Conservation (phyloP, 192 early-diverging fungal species). For the Coemansia sp. region DNA sequence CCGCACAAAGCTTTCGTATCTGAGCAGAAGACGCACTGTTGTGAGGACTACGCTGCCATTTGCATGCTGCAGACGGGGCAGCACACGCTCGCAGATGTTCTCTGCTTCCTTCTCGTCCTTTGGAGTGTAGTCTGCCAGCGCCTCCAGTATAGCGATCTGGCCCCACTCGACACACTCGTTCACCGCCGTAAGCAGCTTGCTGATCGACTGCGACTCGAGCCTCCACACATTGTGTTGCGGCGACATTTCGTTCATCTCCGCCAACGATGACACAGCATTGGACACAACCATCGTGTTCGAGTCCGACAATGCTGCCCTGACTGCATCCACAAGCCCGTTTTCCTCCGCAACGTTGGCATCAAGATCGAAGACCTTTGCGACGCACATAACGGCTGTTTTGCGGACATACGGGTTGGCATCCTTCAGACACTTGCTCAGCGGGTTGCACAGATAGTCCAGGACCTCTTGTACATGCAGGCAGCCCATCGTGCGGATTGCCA, state of each 20-base stretch:
- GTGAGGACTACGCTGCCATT: constrained; percentile 95
- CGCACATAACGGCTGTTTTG: constrained; percentile 95
- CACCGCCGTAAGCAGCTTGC: constrained; percentile 86
- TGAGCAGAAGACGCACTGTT: constrained; percentile 71
- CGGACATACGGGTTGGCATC: constrained; percentile 97
- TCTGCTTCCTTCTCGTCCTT: constrained; percentile 79
- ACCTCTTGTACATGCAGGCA: constrained; percentile 94
- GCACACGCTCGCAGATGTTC: constrained; percentile 84
- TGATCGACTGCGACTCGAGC: constrained; percentile 68
- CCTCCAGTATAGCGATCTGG: constrained; percentile 91
- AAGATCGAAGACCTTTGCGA: constrained; percentile 94
- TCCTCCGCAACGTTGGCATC: constrained; percentile 84
- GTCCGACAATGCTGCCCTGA: constrained; percentile 92
- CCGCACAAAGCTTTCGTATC: constrained; percentile 58
- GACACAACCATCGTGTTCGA: constrained; percentile 96
- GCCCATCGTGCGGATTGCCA: constrained; percentile 97
- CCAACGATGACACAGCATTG: constrained; percentile 89
- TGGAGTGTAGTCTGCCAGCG: constrained; percentile 77
- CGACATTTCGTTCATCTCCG: constrained; percentile 84
- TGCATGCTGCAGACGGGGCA: constrained; percentile 92
- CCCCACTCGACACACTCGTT: constrained; percentile 99
- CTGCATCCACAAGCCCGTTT: constrained; percentile 83
- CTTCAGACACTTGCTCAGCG: constrained; percentile 74
- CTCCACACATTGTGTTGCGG: constrained; percentile 70
- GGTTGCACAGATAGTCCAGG: constrained; percentile 79